Base-by-base conservation (phyloP, 306 rosid genomes). In the Cajanus cajan region DNA sequence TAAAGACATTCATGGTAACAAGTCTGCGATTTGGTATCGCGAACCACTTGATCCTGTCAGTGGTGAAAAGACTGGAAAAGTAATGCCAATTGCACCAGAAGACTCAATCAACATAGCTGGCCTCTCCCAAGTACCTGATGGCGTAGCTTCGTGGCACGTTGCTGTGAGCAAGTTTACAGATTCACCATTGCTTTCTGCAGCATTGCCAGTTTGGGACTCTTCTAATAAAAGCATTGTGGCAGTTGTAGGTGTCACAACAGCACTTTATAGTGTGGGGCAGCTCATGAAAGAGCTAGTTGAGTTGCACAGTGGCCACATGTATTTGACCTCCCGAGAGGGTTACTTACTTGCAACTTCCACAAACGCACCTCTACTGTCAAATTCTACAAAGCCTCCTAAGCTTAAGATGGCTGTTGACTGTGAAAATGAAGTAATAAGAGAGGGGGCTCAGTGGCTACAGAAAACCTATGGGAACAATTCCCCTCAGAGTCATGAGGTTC, bases 171-270 rank as follows among this genome's bases (percentile, higher is more conserved):
- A 95, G 87, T 95, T 84, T 43, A 82, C 92, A 0, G 96, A 90
- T 87, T 92, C 97, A 13, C 99, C 99, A 0, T 77, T 95, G 86
- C 99, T 95, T 50, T 95, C 99, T 4, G 99, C 99, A 40, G 98
- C 99, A 39, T 89, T 95, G 74, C 98, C 98, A 1, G 98, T 95
- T 59, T 90, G 92, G 71, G 97, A 93, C 74, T 39, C 96, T 82
- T 78, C 90, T 14, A 95, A 95, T 73, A 85, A 85, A 81, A 95
- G 87, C 76, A 89, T 91, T 69, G 92, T 90, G 43, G 99, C 99
- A 8, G 99, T 95, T 48, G 99, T 95, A 69, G 98, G 99, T 10
- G 98, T 93, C 51, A 95, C 97, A 13, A 91, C 98, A 4, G 93
- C 99, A 37, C 89, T 95, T 51, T 95, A 86, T 79, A 90, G 99